Conservation (phyloP, 768 basidiomycete species). For the Mycena rebaudengoi region DNA sequence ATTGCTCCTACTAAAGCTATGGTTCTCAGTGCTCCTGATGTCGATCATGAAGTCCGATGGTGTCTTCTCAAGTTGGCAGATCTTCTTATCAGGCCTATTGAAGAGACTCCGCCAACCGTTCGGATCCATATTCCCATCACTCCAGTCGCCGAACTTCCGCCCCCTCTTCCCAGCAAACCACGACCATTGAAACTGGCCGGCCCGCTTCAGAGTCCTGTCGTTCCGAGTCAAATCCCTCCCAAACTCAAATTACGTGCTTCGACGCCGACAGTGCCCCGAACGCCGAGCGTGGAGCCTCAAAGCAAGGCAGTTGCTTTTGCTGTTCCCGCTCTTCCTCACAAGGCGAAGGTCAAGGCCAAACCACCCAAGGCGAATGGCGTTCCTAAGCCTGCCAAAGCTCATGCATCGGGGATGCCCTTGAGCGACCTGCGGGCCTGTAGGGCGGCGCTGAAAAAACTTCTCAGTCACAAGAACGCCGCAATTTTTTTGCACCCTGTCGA, state of each 20-base stretch:
- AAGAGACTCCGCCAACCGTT: constrained; percentile 88
- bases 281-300: constrained; percentile 41
- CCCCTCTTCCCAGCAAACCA: constrained; percentile 63
- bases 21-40: constrained; percentile 66
- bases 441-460: constrained; percentile 82
- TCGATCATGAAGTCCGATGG: constrained; percentile 91
- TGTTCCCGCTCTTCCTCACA: constrained; percentile 37
- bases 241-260: constrained; percentile 28
- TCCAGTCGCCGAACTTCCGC: constrained; percentile 69
- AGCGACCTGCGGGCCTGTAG: constrained; percentile 81
- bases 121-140: constrained; percentile 82
- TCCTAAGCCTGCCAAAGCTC: constrained; percentile 53
- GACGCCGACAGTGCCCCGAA: constrained; percentile 27
- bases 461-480: constrained; percentile 73
- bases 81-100: constrained; percentile 80
- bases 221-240: constrained; percentile 39
- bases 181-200: constrained; percentile 50
- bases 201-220: constrained; percentile 49
- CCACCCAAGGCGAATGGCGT: constrained; percentile 28
- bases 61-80: constrained; percentile 92
- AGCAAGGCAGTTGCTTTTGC: constrained; percentile 49
- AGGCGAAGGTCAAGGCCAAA: constrained; percentile 24
- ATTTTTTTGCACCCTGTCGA: constrained; percentile 93
- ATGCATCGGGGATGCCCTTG: constrained; percentile 77
- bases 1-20: constrained; percentile 7